phyloP scores from a whole-genome alignment of 352 stramenopile genomes.

The Phytophthora boehmeriae region DNA sequence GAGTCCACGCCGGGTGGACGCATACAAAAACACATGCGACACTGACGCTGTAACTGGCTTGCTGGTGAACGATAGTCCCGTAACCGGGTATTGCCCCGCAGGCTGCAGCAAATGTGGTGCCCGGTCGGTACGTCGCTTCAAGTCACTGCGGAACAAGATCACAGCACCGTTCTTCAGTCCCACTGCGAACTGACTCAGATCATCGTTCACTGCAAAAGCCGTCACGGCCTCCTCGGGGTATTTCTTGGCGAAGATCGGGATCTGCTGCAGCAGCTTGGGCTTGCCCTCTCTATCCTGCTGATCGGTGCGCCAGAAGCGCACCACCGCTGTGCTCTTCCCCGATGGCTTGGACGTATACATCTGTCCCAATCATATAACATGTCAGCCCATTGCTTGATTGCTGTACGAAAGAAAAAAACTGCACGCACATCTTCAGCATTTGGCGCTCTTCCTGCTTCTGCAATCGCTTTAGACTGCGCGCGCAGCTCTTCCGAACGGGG shows the following conservation, averaged over 20 bases:
- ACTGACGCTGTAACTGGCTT: constrained; percentile 72
- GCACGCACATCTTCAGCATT: constrained; percentile 60
- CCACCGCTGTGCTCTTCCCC: constrained; percentile 74
- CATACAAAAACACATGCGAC: constrained; percentile 80
- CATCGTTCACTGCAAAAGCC: constrained; percentile 84
- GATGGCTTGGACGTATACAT: constrained; percentile 71
- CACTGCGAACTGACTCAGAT: constrained; percentile 82
- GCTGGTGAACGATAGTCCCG: constrained; percentile 76
- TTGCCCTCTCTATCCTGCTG: constrained; percentile 87
- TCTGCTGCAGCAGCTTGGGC: constrained; percentile 86
- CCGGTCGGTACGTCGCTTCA: constrained; percentile 76
- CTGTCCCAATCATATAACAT: constrained; percentile 26
- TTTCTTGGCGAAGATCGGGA: constrained; percentile 88
- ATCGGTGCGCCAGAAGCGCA: constrained; percentile 89
- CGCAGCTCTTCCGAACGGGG: constrained; percentile 76
- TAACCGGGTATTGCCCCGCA: constrained; percentile 82
- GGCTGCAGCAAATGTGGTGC: constrained; percentile 77
- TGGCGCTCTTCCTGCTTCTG: constrained; percentile 65
- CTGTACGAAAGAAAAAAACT: background rate
- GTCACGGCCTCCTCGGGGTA: constrained; percentile 89
- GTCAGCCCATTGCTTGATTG: background rate
- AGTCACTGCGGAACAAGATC: constrained; percentile 81
- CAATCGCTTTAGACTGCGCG: constrained; percentile 80
- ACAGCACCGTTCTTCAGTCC: constrained; percentile 85
- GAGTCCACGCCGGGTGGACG: constrained; percentile 74